These are phyloP conservation scores for Eutrema salsugineum DNA, from an alignment of 441 rosid species.

Conservation along the genomic window DNA sequence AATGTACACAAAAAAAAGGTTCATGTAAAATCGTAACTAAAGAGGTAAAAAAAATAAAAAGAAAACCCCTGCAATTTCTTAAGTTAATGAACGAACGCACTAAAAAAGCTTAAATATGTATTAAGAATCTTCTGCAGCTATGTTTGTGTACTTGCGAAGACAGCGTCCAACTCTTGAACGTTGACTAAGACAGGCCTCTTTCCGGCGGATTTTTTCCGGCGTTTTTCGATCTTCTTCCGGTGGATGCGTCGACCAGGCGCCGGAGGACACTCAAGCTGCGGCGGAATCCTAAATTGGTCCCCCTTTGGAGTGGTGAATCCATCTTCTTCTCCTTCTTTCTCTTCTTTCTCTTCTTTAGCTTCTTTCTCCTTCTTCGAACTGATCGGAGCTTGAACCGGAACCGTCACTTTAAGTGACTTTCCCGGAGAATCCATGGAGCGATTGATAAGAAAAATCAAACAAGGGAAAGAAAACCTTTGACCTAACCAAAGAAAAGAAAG, in stretches of 20 bases:
- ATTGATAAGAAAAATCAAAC: not conserved
- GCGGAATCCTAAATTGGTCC: slow-evolving; percentile 7
- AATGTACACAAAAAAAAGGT: not conserved
- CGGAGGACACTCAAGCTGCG: slow-evolving; percentile 20
- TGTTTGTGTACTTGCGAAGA: not conserved
- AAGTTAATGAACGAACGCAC: not conserved
- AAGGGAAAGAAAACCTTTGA: not conserved
- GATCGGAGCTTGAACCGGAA: slow-evolving; percentile 10
- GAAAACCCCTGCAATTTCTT: not conserved
- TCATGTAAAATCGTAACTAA: not conserved
- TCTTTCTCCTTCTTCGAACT: not conserved
- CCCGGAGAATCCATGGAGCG: slow-evolving; percentile 1
- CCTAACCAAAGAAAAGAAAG: not conserved
- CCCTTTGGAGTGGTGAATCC: slow-evolving; percentile 24
- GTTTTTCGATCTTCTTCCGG: slow-evolving; percentile 9
- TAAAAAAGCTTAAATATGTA: not conserved
- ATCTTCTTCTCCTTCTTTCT: slow-evolving; percentile 1
- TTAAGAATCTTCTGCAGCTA: slow-evolving; percentile 3
- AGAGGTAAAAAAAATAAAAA: not conserved
- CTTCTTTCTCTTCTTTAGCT: not conserved
- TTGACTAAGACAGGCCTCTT: not conserved
- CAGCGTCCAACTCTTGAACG: not conserved
- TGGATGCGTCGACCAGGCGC: not conserved
- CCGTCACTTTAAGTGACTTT: slow-evolving; percentile 8
- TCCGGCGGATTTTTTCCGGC: not conserved